These are phyloP conservation scores for Tuber melanosporum DNA, from an alignment of 495 filamentous ascomycete species.

Conservation along the genomic window DNA sequence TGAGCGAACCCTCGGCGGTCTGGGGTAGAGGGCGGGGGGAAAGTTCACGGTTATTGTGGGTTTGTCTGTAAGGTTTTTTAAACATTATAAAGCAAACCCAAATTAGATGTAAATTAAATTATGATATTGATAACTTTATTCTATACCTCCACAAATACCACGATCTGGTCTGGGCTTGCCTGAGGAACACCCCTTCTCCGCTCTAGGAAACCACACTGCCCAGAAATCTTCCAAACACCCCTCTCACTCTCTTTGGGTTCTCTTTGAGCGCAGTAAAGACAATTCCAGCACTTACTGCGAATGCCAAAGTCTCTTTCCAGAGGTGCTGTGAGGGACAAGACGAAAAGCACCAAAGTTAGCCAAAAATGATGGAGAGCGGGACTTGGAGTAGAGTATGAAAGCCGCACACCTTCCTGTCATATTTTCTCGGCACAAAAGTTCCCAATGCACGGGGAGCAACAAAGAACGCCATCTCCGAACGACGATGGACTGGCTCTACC, in stretches of 20 bases:
- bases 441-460: slow-evolving; percentile 78
- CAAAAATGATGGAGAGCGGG: neutral
- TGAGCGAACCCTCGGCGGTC: neutral
- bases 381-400: neutral
- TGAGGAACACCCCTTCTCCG: slow-evolving; percentile 21
- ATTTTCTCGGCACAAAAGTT: slow-evolving; percentile 67
- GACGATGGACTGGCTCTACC: slow-evolving; percentile 59
- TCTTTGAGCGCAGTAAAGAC: slow-evolving; percentile 67
- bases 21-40: neutral
- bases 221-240: slow-evolving; percentile 64
- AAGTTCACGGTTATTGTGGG: neutral
- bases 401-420: slow-evolving; percentile 54
- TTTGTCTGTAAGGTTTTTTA: neutral
- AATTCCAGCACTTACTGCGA: slow-evolving; percentile 66
- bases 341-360: slow-evolving; percentile 29
- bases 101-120: neutral
- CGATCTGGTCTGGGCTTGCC: neutral
- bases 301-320: slow-evolving; percentile 68
- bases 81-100: neutral
- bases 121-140: neutral
- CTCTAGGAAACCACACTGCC: slow-evolving; percentile 48
- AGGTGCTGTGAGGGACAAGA: slow-evolving; percentile 51
- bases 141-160: neutral
- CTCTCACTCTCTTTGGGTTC: slow-evolving; percentile 59
- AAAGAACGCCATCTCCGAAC: slow-evolving; percentile 77